Evolutionary conservation across 2,329 filamentous ascomycete genomes (phyloP).

Genomic region (Trichoderma sp.): DNA sequence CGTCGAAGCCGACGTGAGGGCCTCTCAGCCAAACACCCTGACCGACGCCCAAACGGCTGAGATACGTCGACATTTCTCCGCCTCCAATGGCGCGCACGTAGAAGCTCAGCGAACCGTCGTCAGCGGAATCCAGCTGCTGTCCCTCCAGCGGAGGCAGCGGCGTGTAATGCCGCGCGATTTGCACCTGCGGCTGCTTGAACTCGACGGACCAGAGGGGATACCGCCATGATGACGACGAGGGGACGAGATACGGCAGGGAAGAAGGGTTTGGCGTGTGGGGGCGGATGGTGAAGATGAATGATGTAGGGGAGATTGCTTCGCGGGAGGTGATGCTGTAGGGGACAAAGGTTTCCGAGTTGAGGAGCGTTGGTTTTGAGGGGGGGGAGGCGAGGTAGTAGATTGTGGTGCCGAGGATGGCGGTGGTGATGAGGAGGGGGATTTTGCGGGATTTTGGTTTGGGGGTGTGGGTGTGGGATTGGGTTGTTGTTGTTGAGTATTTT

Average conservation of each 20-base stretch:
- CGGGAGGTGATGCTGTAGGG: slow-evolving; percentile 66
- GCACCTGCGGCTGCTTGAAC: slow-evolving; percentile 90
- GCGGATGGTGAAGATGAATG: slow-evolving; percentile 67
- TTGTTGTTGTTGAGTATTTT: slow-evolving; percentile 11
- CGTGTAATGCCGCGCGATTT: slow-evolving; percentile 90
- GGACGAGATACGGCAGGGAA: slow-evolving; percentile 36
- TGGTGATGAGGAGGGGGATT: slow-evolving; percentile 32
- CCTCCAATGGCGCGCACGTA: slow-evolving; percentile 75
- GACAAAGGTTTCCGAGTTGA: slow-evolving; percentile 64
- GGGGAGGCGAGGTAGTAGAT: slow-evolving; percentile 37
- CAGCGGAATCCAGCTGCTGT: slow-evolving; percentile 33
- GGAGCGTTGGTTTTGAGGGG: slow-evolving; percentile 36
- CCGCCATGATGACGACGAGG: slow-evolving; percentile 37
- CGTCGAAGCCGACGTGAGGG: slow-evolving; percentile 69
- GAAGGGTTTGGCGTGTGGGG: slow-evolving; percentile 43
- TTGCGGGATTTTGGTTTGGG: slow-evolving; percentile 31
- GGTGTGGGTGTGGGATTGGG: neutral
- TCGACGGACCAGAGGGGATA: slow-evolving; percentile 83
- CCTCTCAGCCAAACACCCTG: slow-evolving; percentile 75
- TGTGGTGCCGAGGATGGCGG: slow-evolving; percentile 34
- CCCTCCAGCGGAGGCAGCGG: slow-evolving; percentile 65
- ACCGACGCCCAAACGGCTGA: slow-evolving; percentile 65
- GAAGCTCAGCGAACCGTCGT: slow-evolving; percentile 61
- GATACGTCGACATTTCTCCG: slow-evolving; percentile 84
- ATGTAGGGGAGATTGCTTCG: slow-evolving; percentile 65